A percentile compares a stretch with the other conserved stretches of the same genome.
Evolutionary conservation across 1,139 yeast species (phyloP).

Genomic region (Kodamaea anthophila): DNA sequence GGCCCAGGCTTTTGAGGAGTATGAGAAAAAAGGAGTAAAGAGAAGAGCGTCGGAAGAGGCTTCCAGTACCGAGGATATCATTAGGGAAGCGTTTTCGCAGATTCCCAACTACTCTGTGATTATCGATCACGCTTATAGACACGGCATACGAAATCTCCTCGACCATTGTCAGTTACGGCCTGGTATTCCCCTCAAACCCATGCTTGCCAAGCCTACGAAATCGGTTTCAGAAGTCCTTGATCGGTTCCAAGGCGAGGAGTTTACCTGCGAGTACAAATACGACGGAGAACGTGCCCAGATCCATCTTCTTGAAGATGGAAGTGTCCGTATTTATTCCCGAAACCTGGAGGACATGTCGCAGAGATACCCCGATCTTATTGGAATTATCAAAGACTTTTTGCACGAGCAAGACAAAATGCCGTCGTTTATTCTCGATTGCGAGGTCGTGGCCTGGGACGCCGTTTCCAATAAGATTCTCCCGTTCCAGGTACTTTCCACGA

Average conservation of each 20-base stretch:
- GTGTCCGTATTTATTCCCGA: slow-evolving; percentile 76
- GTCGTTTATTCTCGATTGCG: slow-evolving; percentile 82
- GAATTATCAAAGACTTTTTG: slow-evolving; percentile 59
- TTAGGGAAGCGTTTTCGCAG: slow-evolving; percentile 83
- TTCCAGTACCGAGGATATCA: slow-evolving; percentile 58
- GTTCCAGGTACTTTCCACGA: slow-evolving; percentile 84
- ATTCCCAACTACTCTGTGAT: slow-evolving; percentile 87
- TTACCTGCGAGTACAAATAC: slow-evolving; percentile 93
- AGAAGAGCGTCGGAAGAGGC: slow-evolving; percentile 31
- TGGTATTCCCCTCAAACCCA: slow-evolving; percentile 93
- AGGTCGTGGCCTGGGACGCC: slow-evolving; percentile 98
- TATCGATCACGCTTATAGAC: slow-evolving; percentile 55
- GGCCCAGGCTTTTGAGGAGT: slow-evolving; percentile 73
- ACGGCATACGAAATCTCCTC: slow-evolving; percentile 61
- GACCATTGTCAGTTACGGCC: slow-evolving; percentile 76
- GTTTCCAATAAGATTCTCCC: slow-evolving; percentile 73
- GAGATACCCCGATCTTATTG: slow-evolving; percentile 84
- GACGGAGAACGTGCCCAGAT: slow-evolving; percentile 98
- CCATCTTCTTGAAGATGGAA: slow-evolving; percentile 65
- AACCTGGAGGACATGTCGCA: slow-evolving; percentile 97
- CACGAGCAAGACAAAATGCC: slow-evolving; percentile 16
- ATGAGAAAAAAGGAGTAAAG: slow-evolving; percentile 31
- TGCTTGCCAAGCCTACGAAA: slow-evolving; percentile 97
- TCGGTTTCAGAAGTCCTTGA: slow-evolving; percentile 86
- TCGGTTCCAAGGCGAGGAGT: slow-evolving; percentile 75